Conservation (phyloP, 768 basidiomycete species). For the Xerocomus brunneocitrinus region DNA sequence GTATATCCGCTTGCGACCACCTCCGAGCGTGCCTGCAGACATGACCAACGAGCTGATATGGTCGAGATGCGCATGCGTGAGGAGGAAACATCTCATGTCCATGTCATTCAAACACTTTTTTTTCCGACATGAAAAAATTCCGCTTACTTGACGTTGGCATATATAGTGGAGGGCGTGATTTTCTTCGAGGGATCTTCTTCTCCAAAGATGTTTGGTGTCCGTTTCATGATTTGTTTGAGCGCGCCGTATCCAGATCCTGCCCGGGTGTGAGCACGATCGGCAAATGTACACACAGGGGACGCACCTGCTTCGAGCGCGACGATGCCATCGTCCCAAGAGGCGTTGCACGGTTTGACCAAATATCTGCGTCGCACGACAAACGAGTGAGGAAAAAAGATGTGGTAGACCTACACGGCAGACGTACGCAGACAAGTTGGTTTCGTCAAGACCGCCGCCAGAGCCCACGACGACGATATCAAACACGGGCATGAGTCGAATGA, state of each 20-base stretch:
- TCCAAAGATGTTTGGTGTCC: slow-evolving; percentile 53
- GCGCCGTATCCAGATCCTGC: slow-evolving; percentile 82
- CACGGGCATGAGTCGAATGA: slow-evolving; percentile 33
- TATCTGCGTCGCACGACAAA: slow-evolving; percentile 49
- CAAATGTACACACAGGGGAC: not conserved
- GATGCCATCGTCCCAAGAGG: slow-evolving; percentile 76
- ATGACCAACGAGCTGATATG: slow-evolving; percentile 82
- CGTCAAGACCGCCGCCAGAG: slow-evolving; percentile 85
- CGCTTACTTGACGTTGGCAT: slow-evolving; percentile 32
- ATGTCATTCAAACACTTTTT: not conserved
- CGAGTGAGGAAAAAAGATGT: slow-evolving; percentile 8
- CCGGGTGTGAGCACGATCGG: not conserved
- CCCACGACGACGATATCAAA: slow-evolving; percentile 80
- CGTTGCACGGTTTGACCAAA: slow-evolving; percentile 66
- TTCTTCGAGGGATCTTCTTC: slow-evolving; percentile 10
- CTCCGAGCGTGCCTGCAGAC: slow-evolving; percentile 71
- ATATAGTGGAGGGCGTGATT: slow-evolving; percentile 24
- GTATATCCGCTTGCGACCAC: slow-evolving; percentile 58
- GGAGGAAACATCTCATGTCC: slow-evolving; percentile 62
- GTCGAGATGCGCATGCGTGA: slow-evolving; percentile 90
- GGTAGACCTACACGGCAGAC: slow-evolving; percentile 22
- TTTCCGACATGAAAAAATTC: not conserved
- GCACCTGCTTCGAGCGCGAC: slow-evolving; percentile 85
- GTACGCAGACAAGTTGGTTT: slow-evolving; percentile 84
- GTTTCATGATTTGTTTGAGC: slow-evolving; percentile 53